These are phyloP conservation scores for Starmera pachycereana DNA, from an alignment of 805 yeast genomes.

Conservation along the genomic window DNA sequence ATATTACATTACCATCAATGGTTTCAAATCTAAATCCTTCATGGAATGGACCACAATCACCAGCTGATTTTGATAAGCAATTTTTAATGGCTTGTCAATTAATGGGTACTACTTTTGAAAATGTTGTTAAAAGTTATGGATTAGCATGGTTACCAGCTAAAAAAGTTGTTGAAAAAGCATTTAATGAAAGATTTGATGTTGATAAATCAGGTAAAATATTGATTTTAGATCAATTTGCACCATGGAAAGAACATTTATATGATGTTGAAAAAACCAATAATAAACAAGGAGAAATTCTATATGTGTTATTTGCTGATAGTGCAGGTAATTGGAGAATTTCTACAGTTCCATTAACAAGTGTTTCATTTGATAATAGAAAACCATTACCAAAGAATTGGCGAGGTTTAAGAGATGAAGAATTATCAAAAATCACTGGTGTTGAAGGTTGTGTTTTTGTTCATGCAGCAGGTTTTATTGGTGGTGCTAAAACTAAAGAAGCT, in stretches of 20 bases:
- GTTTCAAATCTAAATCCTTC: slow-evolving; percentile 76
- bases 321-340: slow-evolving; percentile 73
- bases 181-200: slow-evolving; percentile 43
- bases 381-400: slow-evolving; percentile 89
- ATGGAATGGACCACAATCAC: slow-evolving; percentile 66
- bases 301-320: slow-evolving; percentile 76
- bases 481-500: slow-evolving; percentile 71
- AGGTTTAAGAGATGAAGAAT: slow-evolving; percentile 86
- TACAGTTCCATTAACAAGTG: slow-evolving; percentile 74
- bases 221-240: slow-evolving; percentile 66
- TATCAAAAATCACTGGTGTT: slow-evolving; percentile 64
- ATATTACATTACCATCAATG: slow-evolving; percentile 68
- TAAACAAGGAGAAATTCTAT: slow-evolving; percentile 48
- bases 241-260: slow-evolving; percentile 93
- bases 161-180: slow-evolving; percentile 61
- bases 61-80: slow-evolving; percentile 52
- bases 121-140: slow-evolving; percentile 60
- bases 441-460: slow-evolving; percentile 86
- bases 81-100: slow-evolving; percentile 65
- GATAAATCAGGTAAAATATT: slow-evolving; percentile 68
- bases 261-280: slow-evolving; percentile 53
- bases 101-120: slow-evolving; percentile 75
- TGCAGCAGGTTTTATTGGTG: slow-evolving; percentile 97
- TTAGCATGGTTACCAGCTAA: slow-evolving; percentile 90
- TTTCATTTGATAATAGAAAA: slow-evolving; percentile 76